These are phyloP conservation scores for Zygosaccharomyces pseudobailii DNA, from an alignment of 1,139 yeast species.

Conservation along the genomic window DNA sequence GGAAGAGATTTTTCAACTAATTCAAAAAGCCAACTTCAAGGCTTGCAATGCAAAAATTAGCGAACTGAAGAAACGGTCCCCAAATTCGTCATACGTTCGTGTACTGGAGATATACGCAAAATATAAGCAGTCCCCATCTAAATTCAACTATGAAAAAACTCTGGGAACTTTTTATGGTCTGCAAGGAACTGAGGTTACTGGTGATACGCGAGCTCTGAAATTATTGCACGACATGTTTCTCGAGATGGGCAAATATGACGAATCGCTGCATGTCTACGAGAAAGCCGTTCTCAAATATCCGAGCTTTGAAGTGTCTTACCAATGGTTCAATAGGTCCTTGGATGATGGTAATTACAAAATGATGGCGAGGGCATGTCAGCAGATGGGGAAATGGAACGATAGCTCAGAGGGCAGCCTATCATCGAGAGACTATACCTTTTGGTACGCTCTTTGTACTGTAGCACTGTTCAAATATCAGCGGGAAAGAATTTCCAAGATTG, in stretches of 20 bases:
- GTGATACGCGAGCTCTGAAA: slow-evolving; percentile 25
- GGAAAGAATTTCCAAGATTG: slow-evolving; percentile 18
- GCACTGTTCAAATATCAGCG: slow-evolving; percentile 23
- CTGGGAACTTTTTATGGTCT: slow-evolving; percentile 19
- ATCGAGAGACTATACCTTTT: slow-evolving; percentile 22
- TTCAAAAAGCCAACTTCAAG: slow-evolving; percentile 26
- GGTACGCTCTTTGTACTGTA: slow-evolving; percentile 30
- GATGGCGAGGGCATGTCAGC: slow-evolving; percentile 26
- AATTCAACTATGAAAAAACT: slow-evolving; percentile 20
- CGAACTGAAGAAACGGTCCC: slow-evolving; percentile 21
- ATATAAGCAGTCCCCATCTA: slow-evolving; percentile 27
- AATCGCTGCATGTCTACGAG: slow-evolving; percentile 27
- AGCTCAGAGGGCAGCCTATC: slow-evolving; percentile 9
- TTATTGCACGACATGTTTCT: slow-evolving; percentile 26
- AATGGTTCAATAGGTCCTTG: slow-evolving; percentile 29
- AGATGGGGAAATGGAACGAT: slow-evolving; percentile 20
- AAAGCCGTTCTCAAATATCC: slow-evolving; percentile 28
- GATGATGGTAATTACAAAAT: slow-evolving; percentile 24
- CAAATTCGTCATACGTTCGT: slow-evolving; percentile 24
- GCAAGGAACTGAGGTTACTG: slow-evolving; percentile 19
- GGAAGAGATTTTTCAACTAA: slow-evolving; percentile 23
- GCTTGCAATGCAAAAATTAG: slow-evolving; percentile 23
- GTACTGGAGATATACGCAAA: slow-evolving; percentile 27
- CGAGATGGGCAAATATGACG: slow-evolving; percentile 24
- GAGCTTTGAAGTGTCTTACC: slow-evolving; percentile 23